Base-by-base conservation (phyloP, 2,329 filamentous ascomycete species). In the Xylaria arbuscula region DNA sequence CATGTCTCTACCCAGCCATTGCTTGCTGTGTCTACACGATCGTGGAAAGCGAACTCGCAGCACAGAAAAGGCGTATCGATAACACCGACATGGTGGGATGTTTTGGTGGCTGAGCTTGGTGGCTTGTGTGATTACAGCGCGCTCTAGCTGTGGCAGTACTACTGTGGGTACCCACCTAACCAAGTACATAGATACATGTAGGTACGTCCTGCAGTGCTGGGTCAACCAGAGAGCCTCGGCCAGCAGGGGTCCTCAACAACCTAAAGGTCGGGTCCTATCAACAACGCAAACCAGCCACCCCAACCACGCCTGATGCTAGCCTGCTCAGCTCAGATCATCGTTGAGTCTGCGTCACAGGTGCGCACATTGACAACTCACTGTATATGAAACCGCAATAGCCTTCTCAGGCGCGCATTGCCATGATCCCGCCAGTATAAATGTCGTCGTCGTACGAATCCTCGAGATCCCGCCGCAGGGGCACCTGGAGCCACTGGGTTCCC, bases 401-500 rank as follows among this genome's bases (percentile, higher is more conserved):
- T 66, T 62, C 6, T 60, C 59, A 48, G 67, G 65, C 70, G 62
- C 68, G 62, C 60, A 65, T 64, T 79, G 79, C 79, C 71, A 84
- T 82, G 81, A 78, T 77, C 77, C 72, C 71, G 69, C 75, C 69
- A 75, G 75, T 75, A 76, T 80, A 82, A 81, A 90, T 89, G 87
- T 87, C 88, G 77, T 84, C 85, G 76, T 83, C 84, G 70, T 89
- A 90, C 86, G 88, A 92, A 83, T 83, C 86, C 76, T 88, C 88
- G 75, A 84, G 86, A 79, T 86, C 86, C 83, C 85, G 80, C 78
- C 78, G 88, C 81, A 84, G 87, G 80, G 84, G 86, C 78, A 86
- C 89, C 73, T 88, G 93, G 82, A 88, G 90, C 77, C 95, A 97
- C 82, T 98, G 94, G 93, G 88, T 97, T 68, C 95, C 95, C 70